Evolutionary conservation across 306 rosid species (phyloP).

Genomic region (Gastrolobium villosum): DNA sequence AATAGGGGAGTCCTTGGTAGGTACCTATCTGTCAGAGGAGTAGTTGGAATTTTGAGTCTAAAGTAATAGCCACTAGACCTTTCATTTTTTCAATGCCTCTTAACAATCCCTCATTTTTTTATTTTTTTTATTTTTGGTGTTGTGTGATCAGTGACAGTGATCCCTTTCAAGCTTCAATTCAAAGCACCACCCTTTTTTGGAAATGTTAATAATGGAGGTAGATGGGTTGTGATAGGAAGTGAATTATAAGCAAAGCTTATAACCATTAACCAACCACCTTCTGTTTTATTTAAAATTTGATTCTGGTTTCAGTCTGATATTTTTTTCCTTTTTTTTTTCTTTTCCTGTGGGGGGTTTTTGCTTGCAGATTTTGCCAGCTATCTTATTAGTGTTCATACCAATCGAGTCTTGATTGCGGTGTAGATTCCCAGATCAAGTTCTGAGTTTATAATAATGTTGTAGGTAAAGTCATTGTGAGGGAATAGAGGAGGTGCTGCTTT

Average conservation of each 20-base stretch:
- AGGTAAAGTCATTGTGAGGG: constrained; percentile 50
- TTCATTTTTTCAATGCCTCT: constrained; percentile 20
- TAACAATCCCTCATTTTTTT: neutral
- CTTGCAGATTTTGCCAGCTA: constrained; percentile 36
- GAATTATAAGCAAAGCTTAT: constrained; percentile 69
- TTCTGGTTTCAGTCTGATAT: constrained; percentile 18
- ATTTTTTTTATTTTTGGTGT: neutral
- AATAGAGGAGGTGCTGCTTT: constrained; percentile 45
- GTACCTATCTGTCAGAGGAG: constrained; percentile 49
- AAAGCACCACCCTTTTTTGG: constrained; percentile 48
- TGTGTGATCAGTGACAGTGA: constrained; percentile 33
- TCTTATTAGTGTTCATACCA: constrained; percentile 34
- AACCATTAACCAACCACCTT: constrained; percentile 51
- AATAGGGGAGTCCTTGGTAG: constrained; percentile 56
- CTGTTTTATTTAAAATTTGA: neutral
- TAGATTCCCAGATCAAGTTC: constrained; percentile 24
- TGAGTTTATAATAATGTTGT: constrained; percentile 41
- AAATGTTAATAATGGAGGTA: constrained; percentile 48
- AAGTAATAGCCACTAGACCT: constrained; percentile 47
- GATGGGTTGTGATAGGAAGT: constrained; percentile 58
- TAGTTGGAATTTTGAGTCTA: constrained; percentile 57
- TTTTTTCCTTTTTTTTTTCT: neutral
- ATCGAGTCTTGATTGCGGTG: constrained; percentile 29
- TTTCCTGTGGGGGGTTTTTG: constrained; percentile 24
- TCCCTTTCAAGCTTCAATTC: constrained; percentile 44